Evolutionary conservation across 768 basidiomycete species (phyloP).

Genomic region (Agaricus subrufescens): DNA sequence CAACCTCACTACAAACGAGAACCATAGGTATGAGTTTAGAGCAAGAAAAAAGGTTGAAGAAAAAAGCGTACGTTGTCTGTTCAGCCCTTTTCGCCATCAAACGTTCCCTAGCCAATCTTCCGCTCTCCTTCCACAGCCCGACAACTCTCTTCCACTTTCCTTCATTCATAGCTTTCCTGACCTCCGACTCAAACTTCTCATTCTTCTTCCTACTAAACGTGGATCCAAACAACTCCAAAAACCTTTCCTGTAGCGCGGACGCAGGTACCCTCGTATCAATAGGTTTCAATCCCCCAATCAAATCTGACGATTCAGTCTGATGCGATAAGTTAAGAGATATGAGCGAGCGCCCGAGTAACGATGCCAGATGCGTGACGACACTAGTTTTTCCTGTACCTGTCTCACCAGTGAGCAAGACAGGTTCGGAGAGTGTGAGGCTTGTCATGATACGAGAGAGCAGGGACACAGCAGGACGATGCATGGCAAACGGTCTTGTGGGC

Average conservation of each 20-base stretch:
- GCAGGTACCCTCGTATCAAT: constrained; percentile 82
- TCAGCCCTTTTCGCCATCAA: constrained; percentile 33
- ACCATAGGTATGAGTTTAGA: neutral
- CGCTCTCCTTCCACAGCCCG: constrained; percentile 79
- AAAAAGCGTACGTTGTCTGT: constrained; percentile 20
- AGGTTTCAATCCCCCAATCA: constrained; percentile 96
- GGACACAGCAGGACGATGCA: constrained; percentile 80
- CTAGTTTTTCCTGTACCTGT: constrained; percentile 99
- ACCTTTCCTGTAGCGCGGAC: constrained; percentile 61
- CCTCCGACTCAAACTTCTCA: constrained; percentile 75
- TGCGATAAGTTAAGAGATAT: constrained; percentile 92
- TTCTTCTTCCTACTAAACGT: constrained; percentile 93
- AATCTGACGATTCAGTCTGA: constrained; percentile 92
- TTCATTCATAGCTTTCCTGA: constrained; percentile 76
- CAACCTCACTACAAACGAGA: constrained; percentile 8
- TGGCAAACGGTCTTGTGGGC: constrained; percentile 65
- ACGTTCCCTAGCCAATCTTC: constrained; percentile 61
- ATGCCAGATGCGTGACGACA: constrained; percentile 80
- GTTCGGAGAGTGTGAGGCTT: constrained; percentile 69
- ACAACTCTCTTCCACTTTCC: constrained; percentile 83
- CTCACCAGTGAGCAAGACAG: constrained; percentile 90
- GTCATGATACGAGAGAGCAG: constrained; percentile 79
- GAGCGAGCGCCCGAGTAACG: constrained; percentile 68
- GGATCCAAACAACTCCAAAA: constrained; percentile 73
- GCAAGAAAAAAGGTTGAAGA: neutral